These are phyloP conservation scores for Blastocystis sp. DNA, from an alignment of 352 stramenopile species.

Conservation along the genomic window DNA sequence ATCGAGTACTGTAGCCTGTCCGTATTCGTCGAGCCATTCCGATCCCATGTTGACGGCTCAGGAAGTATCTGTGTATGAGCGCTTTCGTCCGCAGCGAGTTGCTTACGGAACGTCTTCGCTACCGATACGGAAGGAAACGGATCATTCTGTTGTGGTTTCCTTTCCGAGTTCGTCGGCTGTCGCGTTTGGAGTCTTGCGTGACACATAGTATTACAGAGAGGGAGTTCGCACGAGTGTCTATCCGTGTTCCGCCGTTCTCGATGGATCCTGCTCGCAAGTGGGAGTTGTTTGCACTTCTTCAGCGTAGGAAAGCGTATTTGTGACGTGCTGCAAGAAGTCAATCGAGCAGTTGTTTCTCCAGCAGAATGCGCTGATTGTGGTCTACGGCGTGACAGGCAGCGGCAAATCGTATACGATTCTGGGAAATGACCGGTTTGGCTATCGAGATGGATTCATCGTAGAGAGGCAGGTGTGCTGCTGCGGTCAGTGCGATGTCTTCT, in stretches of 20 bases:
- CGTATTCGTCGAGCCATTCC: no score
- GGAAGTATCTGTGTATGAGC: slow-evolving; percentile 13
- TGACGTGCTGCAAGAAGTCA: neutral
- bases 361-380: slow-evolving; percentile 25
- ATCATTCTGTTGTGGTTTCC: slow-evolving; percentile 1
- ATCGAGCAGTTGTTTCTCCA: slow-evolving; percentile 12
- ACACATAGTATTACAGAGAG: slow-evolving; percentile 52
- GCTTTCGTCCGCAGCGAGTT: slow-evolving; percentile 27
- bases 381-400: slow-evolving; percentile 41
- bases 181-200: neutral
- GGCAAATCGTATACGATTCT: slow-evolving; percentile 15
- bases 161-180: slow-evolving; percentile 48
- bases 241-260: slow-evolving; percentile 12
- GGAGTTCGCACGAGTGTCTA: neutral
- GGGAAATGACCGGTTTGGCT: slow-evolving; percentile 25
- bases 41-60: neutral
- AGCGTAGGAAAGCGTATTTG: slow-evolving; percentile 22
- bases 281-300: neutral
- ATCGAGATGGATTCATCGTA: neutral
- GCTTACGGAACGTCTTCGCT: neutral
- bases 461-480: slow-evolving; percentile 16
- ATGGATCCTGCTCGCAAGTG: slow-evolving; percentile 20
- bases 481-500: slow-evolving; percentile 7
- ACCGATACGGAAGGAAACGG: slow-evolving; percentile 9
- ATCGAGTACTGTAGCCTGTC: no score